A percentile compares a stretch with the other conserved stretches of the same genome.
phyloP scores from a whole-genome alignment of 2,329 filamentous ascomycete genomes.

The Akanthomyces uredinophilus region DNA sequence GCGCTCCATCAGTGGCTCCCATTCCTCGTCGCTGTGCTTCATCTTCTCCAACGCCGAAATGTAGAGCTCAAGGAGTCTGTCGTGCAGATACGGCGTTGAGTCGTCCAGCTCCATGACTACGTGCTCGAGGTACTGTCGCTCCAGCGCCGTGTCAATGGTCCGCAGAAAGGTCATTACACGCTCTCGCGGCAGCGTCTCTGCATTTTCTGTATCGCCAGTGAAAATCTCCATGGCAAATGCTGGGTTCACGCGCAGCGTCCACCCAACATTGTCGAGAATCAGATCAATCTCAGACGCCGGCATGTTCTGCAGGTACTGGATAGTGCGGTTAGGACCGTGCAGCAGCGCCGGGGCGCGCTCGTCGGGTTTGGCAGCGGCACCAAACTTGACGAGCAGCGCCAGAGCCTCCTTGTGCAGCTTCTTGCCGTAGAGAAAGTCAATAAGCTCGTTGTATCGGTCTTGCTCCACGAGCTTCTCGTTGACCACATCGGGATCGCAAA shows the following conservation, averaged over 20 bases:
- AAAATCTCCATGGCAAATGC: constrained; percentile 88
- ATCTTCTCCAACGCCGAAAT: constrained; percentile 52
- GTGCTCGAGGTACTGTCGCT: constrained; percentile 82
- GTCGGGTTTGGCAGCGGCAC: constrained; percentile 50
- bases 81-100: constrained; percentile 78
- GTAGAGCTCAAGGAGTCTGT: constrained; percentile 68
- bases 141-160: constrained; percentile 63
- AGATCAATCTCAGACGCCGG: constrained; percentile 84
- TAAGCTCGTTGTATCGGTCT: constrained; percentile 83
- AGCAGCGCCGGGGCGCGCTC: constrained; percentile 49
- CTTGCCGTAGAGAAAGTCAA: constrained; percentile 98
- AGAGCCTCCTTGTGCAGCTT: constrained; percentile 84
- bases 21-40: constrained; percentile 42
- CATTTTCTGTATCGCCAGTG: constrained; percentile 87
- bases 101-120: constrained; percentile 85
- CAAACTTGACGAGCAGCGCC: constrained; percentile 76
- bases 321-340: constrained; percentile 75
- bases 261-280: constrained; percentile 85
- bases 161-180: constrained; percentile 70
- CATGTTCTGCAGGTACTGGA: constrained; percentile 84
- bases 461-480: constrained; percentile 88
- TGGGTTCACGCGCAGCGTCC: constrained; percentile 71
- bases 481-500: constrained; percentile 92
- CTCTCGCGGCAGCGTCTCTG: constrained; percentile 78
- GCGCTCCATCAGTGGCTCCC: constrained; percentile 56